Percentiles rank a stretch among this genome's conserved stretches.
phyloP scores from a whole-genome alignment of 768 basidiomycete species.

The Lactarius hatsudake region DNA sequence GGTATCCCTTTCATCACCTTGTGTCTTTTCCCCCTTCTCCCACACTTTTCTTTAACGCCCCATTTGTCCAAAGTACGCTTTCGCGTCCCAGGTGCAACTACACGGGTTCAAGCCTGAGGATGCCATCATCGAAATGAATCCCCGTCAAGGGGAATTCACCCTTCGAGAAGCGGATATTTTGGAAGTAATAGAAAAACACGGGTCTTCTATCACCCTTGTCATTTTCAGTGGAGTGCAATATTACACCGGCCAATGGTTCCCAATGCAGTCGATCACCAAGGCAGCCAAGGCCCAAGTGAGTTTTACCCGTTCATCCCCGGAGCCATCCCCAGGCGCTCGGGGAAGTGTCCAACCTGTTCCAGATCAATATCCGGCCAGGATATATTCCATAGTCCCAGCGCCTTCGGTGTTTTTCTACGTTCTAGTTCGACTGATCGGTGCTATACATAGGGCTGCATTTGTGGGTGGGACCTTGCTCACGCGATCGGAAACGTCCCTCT shows the following conservation, averaged over 20 bases:
- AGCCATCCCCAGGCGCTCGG: conserved; percentile 1
- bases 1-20: conserved; percentile 40
- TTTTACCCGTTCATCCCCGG: not conserved
- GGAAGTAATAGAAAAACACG: conserved; percentile 65
- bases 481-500: conserved; percentile 92
- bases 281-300: conserved; percentile 80
- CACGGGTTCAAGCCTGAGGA: conserved; percentile 75
- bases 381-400: conserved; percentile 23
- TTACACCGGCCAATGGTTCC: conserved; percentile 95
- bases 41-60: conserved; percentile 6
- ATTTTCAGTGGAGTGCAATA: conserved; percentile 94
- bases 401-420: conserved; percentile 19
- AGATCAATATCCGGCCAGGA: conserved; percentile 3
- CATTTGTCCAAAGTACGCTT: conserved; percentile 70
- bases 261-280: conserved; percentile 77
- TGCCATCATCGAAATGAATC: conserved; percentile 74
- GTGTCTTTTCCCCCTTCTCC: not conserved
- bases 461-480: conserved; percentile 97
- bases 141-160: conserved; percentile 78
- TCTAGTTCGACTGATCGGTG: conserved; percentile 24
- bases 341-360: not conserved
- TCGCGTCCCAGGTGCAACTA: conserved; percentile 82
- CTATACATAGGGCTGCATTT: conserved; percentile 75
- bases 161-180: conserved; percentile 91
- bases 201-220: conserved; percentile 79